Base-by-base conservation (phyloP, 805 yeast species). In the Vanderwaltozyma yarrowii region DNA sequence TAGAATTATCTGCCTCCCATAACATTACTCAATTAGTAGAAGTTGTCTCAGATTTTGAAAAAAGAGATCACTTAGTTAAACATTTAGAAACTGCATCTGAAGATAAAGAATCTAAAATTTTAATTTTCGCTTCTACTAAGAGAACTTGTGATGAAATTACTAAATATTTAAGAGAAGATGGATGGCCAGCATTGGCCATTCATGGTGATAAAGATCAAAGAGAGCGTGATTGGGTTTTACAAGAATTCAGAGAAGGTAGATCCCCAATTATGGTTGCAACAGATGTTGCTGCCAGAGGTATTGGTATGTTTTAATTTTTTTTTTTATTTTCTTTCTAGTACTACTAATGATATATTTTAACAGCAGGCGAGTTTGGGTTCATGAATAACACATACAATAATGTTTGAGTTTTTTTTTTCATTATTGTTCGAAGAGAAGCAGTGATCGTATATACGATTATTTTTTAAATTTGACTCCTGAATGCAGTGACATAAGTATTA, bases 261-360 rank as follows among this genome's bases (percentile, higher is more conserved):
- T 78, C 94, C 39, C 95, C 96, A 49, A 80, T 92, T 58, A 87
- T 92, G 96, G 95, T 88, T 61, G 98, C 98, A 45, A 92, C 98
- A 48, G 98, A 92, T 66, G 98, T 92, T 64, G 98, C 98, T 46
- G 96, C 98, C 50, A 84, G 98, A 76, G 98, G 98, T 78, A 87
- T 92, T 71, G 96, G 95, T 86, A 85, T 67, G 96, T 84, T 64
- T 43, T 32, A 29, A 41, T 50, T 46, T 44, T 40, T 35, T 37
- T 44, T 40, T 43, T 41, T 20, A 37, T 40, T 31, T 37, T 28
- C 21, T 33, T 27, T 17, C 32, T 18, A 21, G 25, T 28, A 33
- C 35, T 49, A 37, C 43, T 39, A 40, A 43, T 40, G 18, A 20
- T 15, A 17, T 17, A 7, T 14, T 17, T 28, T 3, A n/a, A n/a